A percentile compares a stretch with the other conserved stretches of the same genome.
Conservation (phyloP, 768 basidiomycete species). For the Tylopilus felleus region DNA sequence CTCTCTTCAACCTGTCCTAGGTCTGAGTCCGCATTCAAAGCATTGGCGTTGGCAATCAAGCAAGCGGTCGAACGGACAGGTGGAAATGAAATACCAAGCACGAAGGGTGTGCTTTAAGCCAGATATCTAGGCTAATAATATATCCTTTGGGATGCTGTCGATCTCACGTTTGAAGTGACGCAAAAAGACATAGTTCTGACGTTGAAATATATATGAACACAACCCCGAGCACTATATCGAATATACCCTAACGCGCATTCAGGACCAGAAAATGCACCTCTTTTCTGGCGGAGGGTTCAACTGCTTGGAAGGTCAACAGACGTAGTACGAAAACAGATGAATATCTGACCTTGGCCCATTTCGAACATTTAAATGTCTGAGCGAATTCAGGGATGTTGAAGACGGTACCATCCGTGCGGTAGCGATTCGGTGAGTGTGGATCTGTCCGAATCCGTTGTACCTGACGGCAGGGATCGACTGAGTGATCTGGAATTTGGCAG, state of each 20-base stretch:
- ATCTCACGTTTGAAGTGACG: neutral
- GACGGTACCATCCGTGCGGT: constrained; percentile 82
- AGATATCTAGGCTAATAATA: neutral
- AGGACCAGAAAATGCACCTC: constrained; percentile 79
- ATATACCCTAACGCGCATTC: constrained; percentile 13
- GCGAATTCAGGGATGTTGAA: constrained; percentile 88
- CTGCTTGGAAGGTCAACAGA: constrained; percentile 34
- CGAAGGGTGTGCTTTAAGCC: constrained; percentile 88
- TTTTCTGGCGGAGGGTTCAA: constrained; percentile 80
- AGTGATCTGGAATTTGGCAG: neutral
- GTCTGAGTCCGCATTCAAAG: constrained; percentile 97
- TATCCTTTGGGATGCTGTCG: neutral
- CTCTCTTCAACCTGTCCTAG: constrained; percentile 39
- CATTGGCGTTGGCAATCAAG: constrained; percentile 89
- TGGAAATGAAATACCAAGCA: constrained; percentile 88
- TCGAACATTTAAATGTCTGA: constrained; percentile 77
- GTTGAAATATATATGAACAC: constrained; percentile 17
- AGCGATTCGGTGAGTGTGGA: constrained; percentile 81
- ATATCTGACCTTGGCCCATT: constrained; percentile 62
- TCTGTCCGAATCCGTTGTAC: constrained; percentile 81
- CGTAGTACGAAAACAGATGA: neutral
- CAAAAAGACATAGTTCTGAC: neutral
- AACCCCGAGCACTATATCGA: constrained; percentile 1
- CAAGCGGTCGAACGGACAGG: constrained; percentile 93
- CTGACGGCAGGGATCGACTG: constrained; percentile 30